Evolutionary conservation across 2,329 filamentous ascomycete genomes (phyloP).

Genomic region (Colletotrichum incanum): DNA sequence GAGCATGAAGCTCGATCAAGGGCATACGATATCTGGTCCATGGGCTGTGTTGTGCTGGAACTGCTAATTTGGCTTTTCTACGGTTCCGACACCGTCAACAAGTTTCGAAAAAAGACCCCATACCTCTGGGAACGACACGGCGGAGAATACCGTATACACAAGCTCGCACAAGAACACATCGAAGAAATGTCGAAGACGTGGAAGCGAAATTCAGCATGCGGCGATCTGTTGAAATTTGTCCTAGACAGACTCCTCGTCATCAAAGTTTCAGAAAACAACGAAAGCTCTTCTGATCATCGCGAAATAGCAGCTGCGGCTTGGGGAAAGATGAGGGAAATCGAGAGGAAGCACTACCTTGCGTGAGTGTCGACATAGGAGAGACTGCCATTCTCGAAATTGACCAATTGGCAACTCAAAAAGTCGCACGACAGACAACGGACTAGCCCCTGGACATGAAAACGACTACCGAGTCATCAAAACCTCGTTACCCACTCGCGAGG

Average conservation of each 20-base stretch:
- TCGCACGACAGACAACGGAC: background rate
- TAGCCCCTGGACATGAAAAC: background rate
- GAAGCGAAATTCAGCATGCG: background rate
- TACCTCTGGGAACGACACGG: background rate
- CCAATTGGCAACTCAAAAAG: conserved; percentile 3
- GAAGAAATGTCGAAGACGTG: background rate
- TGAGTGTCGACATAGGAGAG: background rate
- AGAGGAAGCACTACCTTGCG: background rate
- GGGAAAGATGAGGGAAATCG: background rate
- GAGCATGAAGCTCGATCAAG: conserved; percentile 42
- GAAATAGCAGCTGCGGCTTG: background rate
- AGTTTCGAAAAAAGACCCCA: background rate
- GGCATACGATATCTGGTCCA: conserved; percentile 50
- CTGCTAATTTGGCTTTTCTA: conserved; percentile 49
- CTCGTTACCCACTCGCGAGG: conserved; percentile 8
- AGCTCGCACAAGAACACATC: background rate
- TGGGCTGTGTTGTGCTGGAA: conserved; percentile 52
- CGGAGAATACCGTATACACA: background rate
- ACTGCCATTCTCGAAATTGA: background rate
- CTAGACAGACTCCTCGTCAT: conserved; percentile 11
- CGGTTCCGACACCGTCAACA: conserved; percentile 7
- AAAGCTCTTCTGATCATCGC: background rate
- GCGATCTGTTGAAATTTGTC: conserved; percentile 1
- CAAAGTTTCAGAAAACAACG: background rate
- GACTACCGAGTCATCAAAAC: background rate